Percentiles rank a stretch among this genome's conserved stretches.
phyloP scores from a whole-genome alignment of 2,329 filamentous ascomycete genomes.

The Orbilia javanica region DNA sequence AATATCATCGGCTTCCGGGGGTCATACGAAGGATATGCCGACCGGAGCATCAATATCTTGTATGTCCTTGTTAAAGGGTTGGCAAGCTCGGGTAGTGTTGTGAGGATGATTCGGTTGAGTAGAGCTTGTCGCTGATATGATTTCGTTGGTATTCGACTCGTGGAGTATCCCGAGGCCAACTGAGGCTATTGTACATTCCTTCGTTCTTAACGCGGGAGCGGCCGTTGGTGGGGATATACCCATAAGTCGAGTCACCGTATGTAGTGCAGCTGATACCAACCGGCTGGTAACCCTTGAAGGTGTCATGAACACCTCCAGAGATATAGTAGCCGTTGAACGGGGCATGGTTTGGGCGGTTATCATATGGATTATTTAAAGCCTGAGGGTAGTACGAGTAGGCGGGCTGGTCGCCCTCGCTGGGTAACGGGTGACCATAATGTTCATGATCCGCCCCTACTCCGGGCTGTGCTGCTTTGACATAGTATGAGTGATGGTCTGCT shows the following conservation, averaged over 20 bases:
- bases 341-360: constrained; percentile 45
- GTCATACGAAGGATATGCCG: neutral
- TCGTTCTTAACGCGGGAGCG: constrained; percentile 54
- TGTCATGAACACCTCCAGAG: constrained; percentile 52
- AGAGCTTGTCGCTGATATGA: constrained; percentile 49
- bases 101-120: constrained; percentile 47
- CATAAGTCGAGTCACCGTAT: constrained; percentile 53
- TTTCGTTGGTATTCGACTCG: constrained; percentile 52
- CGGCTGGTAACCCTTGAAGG: constrained; percentile 52
- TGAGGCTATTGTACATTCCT: constrained; percentile 39
- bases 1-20: neutral
- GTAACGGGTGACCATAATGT: constrained; percentile 66
- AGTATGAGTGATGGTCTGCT: constrained; percentile 56
- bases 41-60: neutral
- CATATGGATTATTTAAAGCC: constrained; percentile 47
- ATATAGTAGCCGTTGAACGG: constrained; percentile 53
- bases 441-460: constrained; percentile 49
- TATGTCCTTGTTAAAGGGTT: constrained; percentile 18
- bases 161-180: constrained; percentile 48
- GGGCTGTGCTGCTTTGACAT: constrained; percentile 54
- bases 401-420: constrained; percentile 63
- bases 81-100: constrained; percentile 54
- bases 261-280: constrained; percentile 53
- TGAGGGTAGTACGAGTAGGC: constrained; percentile 55
- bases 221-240: constrained; percentile 45